Evolutionary conservation across 495 filamentous ascomycete genomes (phyloP).

Genomic region (Penicillium riverlandense): DNA sequence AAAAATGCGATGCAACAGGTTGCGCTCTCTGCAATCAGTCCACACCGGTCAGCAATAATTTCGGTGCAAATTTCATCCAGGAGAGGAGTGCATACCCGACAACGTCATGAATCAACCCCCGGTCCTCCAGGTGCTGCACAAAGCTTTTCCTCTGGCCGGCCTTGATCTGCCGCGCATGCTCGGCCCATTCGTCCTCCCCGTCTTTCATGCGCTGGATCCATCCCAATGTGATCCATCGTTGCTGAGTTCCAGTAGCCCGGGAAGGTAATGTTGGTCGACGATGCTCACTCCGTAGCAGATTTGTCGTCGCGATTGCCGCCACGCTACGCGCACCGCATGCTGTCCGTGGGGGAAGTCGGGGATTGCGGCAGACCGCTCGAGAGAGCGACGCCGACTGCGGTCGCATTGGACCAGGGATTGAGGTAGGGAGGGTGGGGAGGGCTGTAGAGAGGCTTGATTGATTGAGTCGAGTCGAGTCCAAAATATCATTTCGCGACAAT

Average conservation of each 20-base stretch:
- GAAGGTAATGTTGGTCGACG: conserved; percentile 10
- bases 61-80: background rate
- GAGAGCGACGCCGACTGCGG: conserved; percentile 16
- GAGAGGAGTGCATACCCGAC: conserved; percentile 55
- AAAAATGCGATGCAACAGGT: conserved; percentile 64
- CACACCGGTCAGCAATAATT: conserved; percentile 2
- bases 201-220: conserved; percentile 45
- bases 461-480: no score
- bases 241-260: conserved; percentile 15
- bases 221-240: conserved; percentile 41
- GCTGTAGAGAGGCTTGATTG: no score
- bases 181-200: conserved; percentile 51
- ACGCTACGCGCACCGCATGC: conserved; percentile 21
- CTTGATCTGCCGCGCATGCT: conserved; percentile 47
- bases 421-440: background rate
- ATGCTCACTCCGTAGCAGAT: conserved; percentile 4
- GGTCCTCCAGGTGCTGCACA: conserved; percentile 64
- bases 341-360: conserved; percentile 5
- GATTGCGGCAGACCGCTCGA: conserved; percentile 15
- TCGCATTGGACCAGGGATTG: conserved; percentile 19
- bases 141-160: conserved; percentile 56
- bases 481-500: no score
- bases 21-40: conserved; percentile 40
- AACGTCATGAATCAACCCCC: conserved; percentile 72
- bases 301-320: conserved; percentile 17